Evolutionary conservation across 345 rosid genomes (phyloP), one percentile per base, ranked within the genome.

Genomic region (Limnanthes douglasii): DNA sequence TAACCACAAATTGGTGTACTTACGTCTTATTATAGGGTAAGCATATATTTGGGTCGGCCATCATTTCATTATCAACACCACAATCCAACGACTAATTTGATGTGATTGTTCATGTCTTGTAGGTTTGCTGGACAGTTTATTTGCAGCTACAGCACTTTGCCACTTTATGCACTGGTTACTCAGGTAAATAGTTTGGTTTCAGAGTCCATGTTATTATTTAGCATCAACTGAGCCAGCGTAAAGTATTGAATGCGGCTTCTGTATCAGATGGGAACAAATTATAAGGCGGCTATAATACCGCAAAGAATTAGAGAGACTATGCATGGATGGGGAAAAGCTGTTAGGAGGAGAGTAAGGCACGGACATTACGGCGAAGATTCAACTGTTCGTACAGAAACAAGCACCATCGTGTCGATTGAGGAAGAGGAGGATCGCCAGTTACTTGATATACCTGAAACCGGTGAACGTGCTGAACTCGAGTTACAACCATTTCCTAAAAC

Each of bases 61-160:
- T n/a, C n/a, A n/a, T n/a, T n/a, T n/a, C n/a, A n/a, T n/a, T n/a
- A n/a, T n/a, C n/a, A n/a, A n/a, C n/a, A n/a, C n/a, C n/a, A n/a
- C n/a, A n/a, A n/a, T n/a, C n/a, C n/a, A n/a, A n/a, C n/a, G n/a
- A n/a, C n/a, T n/a, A n/a, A n/a, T n/a, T n/a, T n/a, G n/a, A n/a
- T n/a, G n/a, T n/a, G n/a, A 6, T 11, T 31, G 2, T 5, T 9
- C 4, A 20, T 8, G 15, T 38, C 22, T 15, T 64, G 46, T 43
- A 83, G 97, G 64, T 73, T 79, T 61, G 51, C 77, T 5, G 90
- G 90, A 34, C 97, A 79, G 41, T 88, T 88, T 38, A 67, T 83
- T 12, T 83, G 97, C 68, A 88, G 97, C 68, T 88, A 88, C 68
- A 83, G 93, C 73, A 88, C 95, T 48, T 41, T 88, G 50, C 95